phyloP scores from a whole-genome alignment of 768 basidiomycete species.

The Boletus fagicola region DNA sequence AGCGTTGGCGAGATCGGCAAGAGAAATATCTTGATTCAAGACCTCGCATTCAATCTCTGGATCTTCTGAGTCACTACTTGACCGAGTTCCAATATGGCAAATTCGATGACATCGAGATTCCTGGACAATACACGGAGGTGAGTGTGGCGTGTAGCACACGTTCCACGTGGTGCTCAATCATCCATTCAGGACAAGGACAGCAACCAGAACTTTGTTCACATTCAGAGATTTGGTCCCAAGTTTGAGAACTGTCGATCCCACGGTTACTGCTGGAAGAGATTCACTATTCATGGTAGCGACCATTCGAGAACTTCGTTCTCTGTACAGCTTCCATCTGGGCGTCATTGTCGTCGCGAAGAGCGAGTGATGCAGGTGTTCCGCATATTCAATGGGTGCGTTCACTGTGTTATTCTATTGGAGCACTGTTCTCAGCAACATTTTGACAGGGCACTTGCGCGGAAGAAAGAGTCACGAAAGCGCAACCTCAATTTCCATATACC shows the following conservation, averaged over 20 bases:
- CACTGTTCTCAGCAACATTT: conserved; percentile 1
- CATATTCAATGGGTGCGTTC: conserved; percentile 83
- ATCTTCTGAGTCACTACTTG: conserved; percentile 86
- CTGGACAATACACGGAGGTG: conserved; percentile 98
- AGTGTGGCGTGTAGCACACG: conserved; percentile 10
- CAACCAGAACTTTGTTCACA: conserved; percentile 85
- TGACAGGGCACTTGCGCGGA: conserved; percentile 73
- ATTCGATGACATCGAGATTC: conserved; percentile 96
- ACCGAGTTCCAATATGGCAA: conserved; percentile 98
- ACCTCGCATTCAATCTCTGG: conserved; percentile 81
- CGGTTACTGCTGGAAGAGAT: conserved; percentile 84
- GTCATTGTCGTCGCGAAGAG: conserved; percentile 90
- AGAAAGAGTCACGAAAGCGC: conserved; percentile 91
- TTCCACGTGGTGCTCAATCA: conserved; percentile 1
- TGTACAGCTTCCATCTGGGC: conserved; percentile 83
- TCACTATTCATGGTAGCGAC: conserved; percentile 88
- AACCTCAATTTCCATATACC: conserved; percentile 92
- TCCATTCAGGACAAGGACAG: conserved; percentile 83
- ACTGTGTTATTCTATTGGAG: background rate
- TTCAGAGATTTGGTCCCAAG: conserved; percentile 86
- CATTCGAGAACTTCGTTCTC: conserved; percentile 87
- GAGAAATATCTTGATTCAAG: conserved; percentile 80
- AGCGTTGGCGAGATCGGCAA: conserved; percentile 89
- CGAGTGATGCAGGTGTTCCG: conserved; percentile 88
- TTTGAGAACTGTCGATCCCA: conserved; percentile 88